Evolutionary conservation across 331 rosid species (phyloP), one percentile per base, ranked within the genome.

Genomic region (Pyracantha coccinea): DNA sequence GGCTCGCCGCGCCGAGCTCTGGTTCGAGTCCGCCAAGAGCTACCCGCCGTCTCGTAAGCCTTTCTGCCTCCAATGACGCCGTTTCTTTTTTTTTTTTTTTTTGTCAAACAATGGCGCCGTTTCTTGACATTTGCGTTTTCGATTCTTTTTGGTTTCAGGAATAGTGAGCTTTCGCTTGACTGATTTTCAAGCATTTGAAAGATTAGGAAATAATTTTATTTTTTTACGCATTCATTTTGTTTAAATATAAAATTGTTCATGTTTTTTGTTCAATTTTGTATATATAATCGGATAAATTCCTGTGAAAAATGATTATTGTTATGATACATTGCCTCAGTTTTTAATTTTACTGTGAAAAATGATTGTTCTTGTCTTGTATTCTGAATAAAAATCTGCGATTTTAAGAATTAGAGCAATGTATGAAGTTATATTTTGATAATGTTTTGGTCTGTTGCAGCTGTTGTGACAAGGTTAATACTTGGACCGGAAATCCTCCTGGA

Each of bases 31-130:
- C 53, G 96, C 93, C 9, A 72, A 11, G 53, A 86, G 79, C 75
- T 88, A 88, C 57, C 86, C 90, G 82, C 96, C 95, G 67, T 91
- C 96, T 66, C 97, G 97, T 91, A 75, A 83, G 82, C 45, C 45
- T 82, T 58, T 12, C 47, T 8, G 21, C 73, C 70, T 52, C 23
- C 38, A 73, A 19, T 35, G 19, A 20, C 72, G 45, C 41, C 44
- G 57, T 73, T 59, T 28, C 7, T 32, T 32, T 31, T 28, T 32
- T 32, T 32, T 31, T 29, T 31, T 31, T 32, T 32, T 32, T 32
- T 6, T 6, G 35, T 6, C 35, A 32, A 32, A 32, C 29, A 72
- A 33, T 52, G 20, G 10, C 68, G 38, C 50, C 50, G 61, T 74
- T 61, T 20, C 21, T 27, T 68, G 12, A 64, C 59, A 9, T 20